A percentile compares a stretch with the other conserved stretches of the same genome.
phyloP scores from a whole-genome alignment of 768 basidiomycete genomes.

The Calocera viscosa region DNA sequence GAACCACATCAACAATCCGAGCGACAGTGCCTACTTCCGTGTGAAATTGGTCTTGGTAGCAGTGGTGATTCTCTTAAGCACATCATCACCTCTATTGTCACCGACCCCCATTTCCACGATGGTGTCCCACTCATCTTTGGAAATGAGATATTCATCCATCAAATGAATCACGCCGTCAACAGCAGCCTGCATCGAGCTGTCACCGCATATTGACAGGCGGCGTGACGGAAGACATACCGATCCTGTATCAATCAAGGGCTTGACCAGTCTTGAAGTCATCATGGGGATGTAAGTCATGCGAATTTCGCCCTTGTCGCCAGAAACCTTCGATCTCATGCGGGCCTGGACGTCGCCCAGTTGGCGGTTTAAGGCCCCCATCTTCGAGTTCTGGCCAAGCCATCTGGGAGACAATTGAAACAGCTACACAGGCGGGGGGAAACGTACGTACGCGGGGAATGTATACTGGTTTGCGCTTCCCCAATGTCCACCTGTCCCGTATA shows the following conservation, averaged over 20 bases:
- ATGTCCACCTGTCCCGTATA: conserved; percentile 63
- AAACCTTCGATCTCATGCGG: conserved; percentile 87
- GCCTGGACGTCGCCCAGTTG: conserved; percentile 84
- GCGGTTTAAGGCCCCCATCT: conserved; percentile 76
- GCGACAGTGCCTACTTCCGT: conserved; percentile 46
- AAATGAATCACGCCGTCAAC: conserved; percentile 68
- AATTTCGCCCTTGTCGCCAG: conserved; percentile 80
- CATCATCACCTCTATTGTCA: conserved; percentile 53
- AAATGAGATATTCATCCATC: conserved; percentile 92
- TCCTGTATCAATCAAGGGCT: conserved; percentile 62
- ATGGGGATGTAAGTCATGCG: conserved; percentile 84
- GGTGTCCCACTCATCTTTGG: conserved; percentile 94
- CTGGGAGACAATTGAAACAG: background rate
- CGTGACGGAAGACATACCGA: conserved; percentile 41
- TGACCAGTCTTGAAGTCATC: conserved; percentile 67
- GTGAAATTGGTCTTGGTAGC: conserved; percentile 79
- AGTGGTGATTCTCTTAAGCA: conserved; percentile 72
- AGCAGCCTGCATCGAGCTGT: conserved; percentile 40
- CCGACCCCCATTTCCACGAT: conserved; percentile 87
- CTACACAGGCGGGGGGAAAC: background rate
- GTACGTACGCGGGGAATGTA: conserved; percentile 70
- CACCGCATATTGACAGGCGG: background rate
- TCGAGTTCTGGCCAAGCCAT: conserved; percentile 8
- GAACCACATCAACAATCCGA: background rate
- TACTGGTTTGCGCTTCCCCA: conserved; percentile 49